phyloP scores from a whole-genome alignment of 371 early-diverging fungal genomes.

The Mucor mucedo region DNA sequence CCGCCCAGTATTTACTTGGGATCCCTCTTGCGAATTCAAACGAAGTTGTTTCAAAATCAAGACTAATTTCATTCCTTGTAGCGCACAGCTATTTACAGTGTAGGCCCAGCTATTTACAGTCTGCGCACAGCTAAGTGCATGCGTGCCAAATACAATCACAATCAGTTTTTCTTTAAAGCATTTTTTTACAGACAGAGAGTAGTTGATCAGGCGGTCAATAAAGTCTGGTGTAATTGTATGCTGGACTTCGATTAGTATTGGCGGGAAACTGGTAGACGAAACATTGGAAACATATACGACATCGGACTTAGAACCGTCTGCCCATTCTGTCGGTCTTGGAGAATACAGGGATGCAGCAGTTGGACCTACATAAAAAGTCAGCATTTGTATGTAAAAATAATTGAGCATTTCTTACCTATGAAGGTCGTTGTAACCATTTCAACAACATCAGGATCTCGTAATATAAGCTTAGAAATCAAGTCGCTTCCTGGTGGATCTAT shows the following conservation, averaged over 20 bases:
- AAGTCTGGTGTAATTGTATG: conserved; percentile 18
- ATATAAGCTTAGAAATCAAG: conserved; percentile 9
- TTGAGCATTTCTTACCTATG: conserved; percentile 16
- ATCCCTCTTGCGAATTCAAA: conserved; percentile 7
- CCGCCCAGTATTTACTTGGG: conserved; percentile 23
- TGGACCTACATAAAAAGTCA: conserved; percentile 17
- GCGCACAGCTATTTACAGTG: no score
- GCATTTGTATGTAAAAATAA: conserved; percentile 7
- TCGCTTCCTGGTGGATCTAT: conserved; percentile 21
- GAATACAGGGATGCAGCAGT: conserved; percentile 14
- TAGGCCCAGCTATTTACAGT: no score
- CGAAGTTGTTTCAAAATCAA: conserved; percentile 14
- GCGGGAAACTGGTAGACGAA: conserved; percentile 14
- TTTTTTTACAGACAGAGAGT: conserved; percentile 17
- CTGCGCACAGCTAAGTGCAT: no score
- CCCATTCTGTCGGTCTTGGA: conserved; percentile 18
- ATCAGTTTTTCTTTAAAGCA: conserved; percentile 11
- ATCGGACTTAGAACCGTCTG: conserved; percentile 17
- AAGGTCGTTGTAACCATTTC: conserved; percentile 16
- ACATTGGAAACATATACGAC: conserved; percentile 12
- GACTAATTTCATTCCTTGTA: conserved; percentile 13
- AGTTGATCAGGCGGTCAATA: conserved; percentile 12
- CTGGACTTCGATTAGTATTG: conserved; percentile 19
- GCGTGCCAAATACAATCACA: conserved; percentile 18
- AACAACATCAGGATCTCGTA: conserved; percentile 15